A percentile compares a stretch with the other conserved stretches of the same genome.
phyloP scores from a whole-genome alignment of 345 rosid species.

The Gossypium anomalum region DNA sequence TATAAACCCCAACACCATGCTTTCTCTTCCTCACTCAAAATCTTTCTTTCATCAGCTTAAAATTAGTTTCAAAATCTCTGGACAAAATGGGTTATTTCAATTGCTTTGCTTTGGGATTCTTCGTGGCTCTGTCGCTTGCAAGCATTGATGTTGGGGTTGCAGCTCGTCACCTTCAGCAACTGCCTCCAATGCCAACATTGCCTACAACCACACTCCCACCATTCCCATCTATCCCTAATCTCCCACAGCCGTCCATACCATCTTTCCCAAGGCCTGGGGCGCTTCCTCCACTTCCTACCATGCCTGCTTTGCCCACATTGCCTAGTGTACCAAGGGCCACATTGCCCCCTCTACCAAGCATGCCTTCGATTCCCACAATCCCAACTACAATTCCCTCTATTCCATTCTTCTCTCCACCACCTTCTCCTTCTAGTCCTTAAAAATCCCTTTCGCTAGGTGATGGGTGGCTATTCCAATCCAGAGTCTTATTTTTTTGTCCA shows the following conservation, averaged over 20 bases:
- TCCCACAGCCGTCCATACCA: neutral
- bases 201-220: too few relatives aligned
- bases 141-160: conserved; percentile 6
- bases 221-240: too few relatives aligned
- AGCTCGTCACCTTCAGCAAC: conserved; percentile 24
- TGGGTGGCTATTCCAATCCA: too few relatives aligned
- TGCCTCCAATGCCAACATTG: neutral
- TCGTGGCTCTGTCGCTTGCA: conserved; percentile 15
- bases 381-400: too few relatives aligned
- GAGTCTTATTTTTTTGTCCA: too few relatives aligned
- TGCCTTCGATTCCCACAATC: too few relatives aligned
- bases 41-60: neutral
- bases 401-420: too few relatives aligned
- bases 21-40: neutral
- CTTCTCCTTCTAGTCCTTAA: conserved; percentile 6
- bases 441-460: too few relatives aligned
- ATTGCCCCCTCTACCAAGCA: too few relatives aligned
- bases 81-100: conserved; percentile 15
- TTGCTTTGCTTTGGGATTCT: neutral
- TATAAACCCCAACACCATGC: neutral
- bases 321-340: neutral
- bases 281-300: conserved; percentile 20
- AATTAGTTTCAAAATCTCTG: neutral
- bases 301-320: conserved; percentile 17
- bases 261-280: conserved; percentile 11